Percentiles rank a stretch among this genome's conserved stretches.
Conservation (phyloP, 2,329 filamentous ascomycete species). For the Aureobasidium uvarum region DNA sequence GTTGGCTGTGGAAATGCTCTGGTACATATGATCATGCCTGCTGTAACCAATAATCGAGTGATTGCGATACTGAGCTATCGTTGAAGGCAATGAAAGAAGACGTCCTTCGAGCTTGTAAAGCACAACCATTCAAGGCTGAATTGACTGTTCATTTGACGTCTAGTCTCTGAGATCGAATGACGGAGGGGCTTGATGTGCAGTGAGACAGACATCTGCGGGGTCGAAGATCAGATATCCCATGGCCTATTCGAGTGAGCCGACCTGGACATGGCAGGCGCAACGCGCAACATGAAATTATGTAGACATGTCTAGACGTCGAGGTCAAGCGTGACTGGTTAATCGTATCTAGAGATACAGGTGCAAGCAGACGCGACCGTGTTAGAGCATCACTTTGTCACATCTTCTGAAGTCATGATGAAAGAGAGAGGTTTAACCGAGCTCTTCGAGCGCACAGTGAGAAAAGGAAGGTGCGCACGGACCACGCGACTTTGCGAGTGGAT, state of each 20-base stretch:
- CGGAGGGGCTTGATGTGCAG: background rate
- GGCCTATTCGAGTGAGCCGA: background rate
- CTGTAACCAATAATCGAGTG: slow-evolving; percentile 11
- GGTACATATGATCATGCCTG: slow-evolving; percentile 11
- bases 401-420: slow-evolving; percentile 8
- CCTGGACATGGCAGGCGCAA: background rate
- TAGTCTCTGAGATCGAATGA: no score
- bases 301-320: background rate
- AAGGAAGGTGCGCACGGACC: slow-evolving; percentile 16
- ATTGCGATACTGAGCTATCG: slow-evolving; percentile 1
- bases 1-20: slow-evolving; percentile 1
- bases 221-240: background rate
- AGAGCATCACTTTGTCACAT: background rate
- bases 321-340: background rate
- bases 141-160: background rate
- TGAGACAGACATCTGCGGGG: background rate
- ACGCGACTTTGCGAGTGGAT: background rate
- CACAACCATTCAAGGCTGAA: background rate
- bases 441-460: background rate
- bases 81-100: background rate
- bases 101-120: background rate
- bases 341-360: background rate
- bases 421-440: slow-evolving; percentile 5
- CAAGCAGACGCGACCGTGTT: background rate
- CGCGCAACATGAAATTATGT: background rate